These are phyloP conservation scores for Yarrowia sp. DNA, from an alignment of 805 yeast genomes.

Conservation along the genomic window DNA sequence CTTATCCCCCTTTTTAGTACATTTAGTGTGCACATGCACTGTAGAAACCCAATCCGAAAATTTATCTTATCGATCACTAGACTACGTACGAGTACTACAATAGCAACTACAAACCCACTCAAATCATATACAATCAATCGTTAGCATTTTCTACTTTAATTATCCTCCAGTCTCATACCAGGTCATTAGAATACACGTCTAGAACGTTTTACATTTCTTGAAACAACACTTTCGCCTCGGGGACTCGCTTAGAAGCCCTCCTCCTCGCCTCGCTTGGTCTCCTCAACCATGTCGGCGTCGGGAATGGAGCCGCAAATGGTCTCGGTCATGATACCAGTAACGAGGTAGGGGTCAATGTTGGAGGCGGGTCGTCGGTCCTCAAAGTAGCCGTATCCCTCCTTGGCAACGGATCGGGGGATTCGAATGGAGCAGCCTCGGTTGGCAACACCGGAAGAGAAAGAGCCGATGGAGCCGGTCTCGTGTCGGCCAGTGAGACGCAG, in stretches of 20 bases:
- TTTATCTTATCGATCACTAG: not conserved
- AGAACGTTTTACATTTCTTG: slow-evolving; percentile 9
- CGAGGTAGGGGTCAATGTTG: slow-evolving; percentile 97
- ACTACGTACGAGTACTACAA: too few species aligned
- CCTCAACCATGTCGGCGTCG: slow-evolving; percentile 88
- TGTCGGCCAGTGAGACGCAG: slow-evolving; percentile 96
- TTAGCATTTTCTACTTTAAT: slow-evolving; percentile 21
- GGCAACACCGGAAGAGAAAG: slow-evolving; percentile 96
- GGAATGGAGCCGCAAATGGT: slow-evolving; percentile 93
- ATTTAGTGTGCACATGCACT: not conserved
- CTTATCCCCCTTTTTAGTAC: not conserved
- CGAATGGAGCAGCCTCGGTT: slow-evolving; percentile 99
- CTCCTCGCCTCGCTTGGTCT: slow-evolving; percentile 25
- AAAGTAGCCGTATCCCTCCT: slow-evolving; percentile 96
- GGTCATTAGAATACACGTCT: slow-evolving; percentile 21
- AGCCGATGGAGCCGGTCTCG: slow-evolving; percentile 93
- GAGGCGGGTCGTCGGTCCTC: slow-evolving; percentile 99
- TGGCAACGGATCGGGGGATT: slow-evolving; percentile 98
- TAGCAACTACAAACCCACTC: too few species aligned
- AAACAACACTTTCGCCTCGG: not conserved
- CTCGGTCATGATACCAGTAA: slow-evolving; percentile 97
- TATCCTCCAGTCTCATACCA: slow-evolving; percentile 7
- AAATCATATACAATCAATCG: not conserved
- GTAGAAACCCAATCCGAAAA: not conserved
- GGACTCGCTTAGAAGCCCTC: not conserved